Base-by-base conservation (phyloP, 2,329 filamentous ascomycete genomes). In the Colletotrichum cuscutae region DNA sequence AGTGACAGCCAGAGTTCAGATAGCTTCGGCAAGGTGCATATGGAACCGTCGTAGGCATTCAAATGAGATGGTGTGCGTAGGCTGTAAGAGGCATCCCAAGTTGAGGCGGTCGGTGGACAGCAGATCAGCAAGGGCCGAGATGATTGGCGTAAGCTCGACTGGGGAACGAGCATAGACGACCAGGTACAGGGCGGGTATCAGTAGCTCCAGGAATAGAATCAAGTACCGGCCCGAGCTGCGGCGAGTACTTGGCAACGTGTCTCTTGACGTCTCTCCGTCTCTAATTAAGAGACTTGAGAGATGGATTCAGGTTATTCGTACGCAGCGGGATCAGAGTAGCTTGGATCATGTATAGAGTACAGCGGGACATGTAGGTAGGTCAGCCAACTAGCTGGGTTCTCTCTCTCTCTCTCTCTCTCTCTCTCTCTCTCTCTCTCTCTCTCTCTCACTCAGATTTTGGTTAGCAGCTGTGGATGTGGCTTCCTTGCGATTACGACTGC, bases 91-190 rank as follows among this genome's bases (percentile, higher is more conserved):
- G 70, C 28, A 63, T 54, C 32, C 32, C 7, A 12, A 54, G 46
- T 53, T 61, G 46, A 69, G 58, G 52, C 59, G 58, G 65, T 63
- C 59, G 65, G 70, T 63, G 32, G 65, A 54, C 53, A 63, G 42
- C 30, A 52, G 66, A 73, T 61, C 71, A 73, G 56, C 60, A 59
- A 70, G 66, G 66, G 28, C 49, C 26, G 59, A 57, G 28, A 71
- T 57, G 60, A 71, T 65, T 73, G 66, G 71, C 66, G 56, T 53
- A 65, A 65, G 66, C 70, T 70, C 57, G 54, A 32, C 59, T 64
- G 60, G 66, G 66, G 70, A 65, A 56, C 37, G 15, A 30, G 19
- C 19, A 22, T 28, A 26, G 60, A 26, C 30, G 15, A 42, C 49
- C 30, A 30, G 63, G 62, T 32, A 59, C 54, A 70, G 54, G 52